These are phyloP conservation scores for Diaporthe vaccinii DNA, from an alignment of 2,329 filamentous ascomycete species.

Conservation along the genomic window DNA sequence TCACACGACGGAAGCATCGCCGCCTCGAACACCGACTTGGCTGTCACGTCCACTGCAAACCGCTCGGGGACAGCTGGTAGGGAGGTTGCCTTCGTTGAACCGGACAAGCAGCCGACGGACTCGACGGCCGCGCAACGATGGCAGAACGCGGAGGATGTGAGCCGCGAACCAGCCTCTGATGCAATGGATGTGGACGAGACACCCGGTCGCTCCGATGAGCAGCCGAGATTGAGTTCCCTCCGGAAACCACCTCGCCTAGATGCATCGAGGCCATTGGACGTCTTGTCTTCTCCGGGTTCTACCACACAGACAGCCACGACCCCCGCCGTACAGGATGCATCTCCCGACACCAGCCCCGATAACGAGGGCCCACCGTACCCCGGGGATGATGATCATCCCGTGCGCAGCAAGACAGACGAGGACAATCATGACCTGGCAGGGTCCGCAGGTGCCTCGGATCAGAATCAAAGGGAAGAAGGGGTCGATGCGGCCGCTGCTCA, in stretches of 20 bases:
- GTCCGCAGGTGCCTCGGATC: constrained; percentile 42
- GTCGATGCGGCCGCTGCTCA: constrained; percentile 44
- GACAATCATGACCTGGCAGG: constrained; percentile 43
- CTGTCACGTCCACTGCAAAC: background rate
- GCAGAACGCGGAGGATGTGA: constrained; percentile 37
- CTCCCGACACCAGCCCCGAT: constrained; percentile 81
- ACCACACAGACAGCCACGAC: constrained; percentile 82
- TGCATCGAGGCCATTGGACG: constrained; percentile 56
- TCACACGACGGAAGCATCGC: constrained; percentile 1
- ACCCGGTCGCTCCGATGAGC: constrained; percentile 48
- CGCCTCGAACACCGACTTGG: background rate
- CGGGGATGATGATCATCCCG: constrained; percentile 61
- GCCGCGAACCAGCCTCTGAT: constrained; percentile 42
- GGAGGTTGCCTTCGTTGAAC: constrained; percentile 37
- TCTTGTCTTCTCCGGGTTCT: constrained; percentile 70
- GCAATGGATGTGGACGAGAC: constrained; percentile 43
- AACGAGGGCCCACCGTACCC: constrained; percentile 72
- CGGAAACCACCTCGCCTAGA: constrained; percentile 53
- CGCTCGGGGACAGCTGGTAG: constrained; percentile 26
- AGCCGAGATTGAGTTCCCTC: constrained; percentile 48
- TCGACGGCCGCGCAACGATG: constrained; percentile 1
- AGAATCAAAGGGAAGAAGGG: constrained; percentile 18
- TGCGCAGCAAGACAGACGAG: constrained; percentile 53
- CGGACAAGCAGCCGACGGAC: constrained; percentile 5
- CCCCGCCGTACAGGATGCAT: constrained; percentile 75